These are phyloP conservation scores for Xerocomus nothofagi DNA, from an alignment of 1,284 basidiomycete species.

Conservation along the genomic window DNA sequence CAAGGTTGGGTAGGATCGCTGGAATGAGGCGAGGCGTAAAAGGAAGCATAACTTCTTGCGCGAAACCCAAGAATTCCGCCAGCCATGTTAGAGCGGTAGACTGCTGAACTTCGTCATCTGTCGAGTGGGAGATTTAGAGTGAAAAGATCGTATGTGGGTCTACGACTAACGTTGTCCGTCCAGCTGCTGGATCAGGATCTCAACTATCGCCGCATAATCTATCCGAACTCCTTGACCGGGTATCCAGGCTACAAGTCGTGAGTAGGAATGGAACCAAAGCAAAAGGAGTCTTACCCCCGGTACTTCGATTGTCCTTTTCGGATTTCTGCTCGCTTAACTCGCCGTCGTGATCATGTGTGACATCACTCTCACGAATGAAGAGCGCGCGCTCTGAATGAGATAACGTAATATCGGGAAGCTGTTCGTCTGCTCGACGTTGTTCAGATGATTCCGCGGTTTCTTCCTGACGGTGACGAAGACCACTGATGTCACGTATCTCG, in stretches of 20 bases:
- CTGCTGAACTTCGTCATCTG: conserved; percentile 89
- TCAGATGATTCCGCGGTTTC: conserved; percentile 48
- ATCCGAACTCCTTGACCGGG: conserved; percentile 93
- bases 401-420: conserved; percentile 49
- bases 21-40: conserved; percentile 93
- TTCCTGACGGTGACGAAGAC: conserved; percentile 64
- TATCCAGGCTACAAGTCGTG: conserved; percentile 63
- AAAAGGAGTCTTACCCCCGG: conserved; percentile 52
- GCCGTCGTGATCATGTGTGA: conserved; percentile 42
- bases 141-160: neutral
- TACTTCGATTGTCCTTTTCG: conserved; percentile 54
- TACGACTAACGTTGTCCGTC: conserved; percentile 74
- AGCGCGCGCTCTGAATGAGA: conserved; percentile 50
- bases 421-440: conserved; percentile 44
- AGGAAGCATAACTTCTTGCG: conserved; percentile 89
- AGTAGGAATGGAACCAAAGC: conserved; percentile 25
- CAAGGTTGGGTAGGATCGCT: conserved; percentile 91
- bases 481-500: conserved; percentile 87
- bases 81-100: conserved; percentile 91
- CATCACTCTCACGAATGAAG: conserved; percentile 56
- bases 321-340: conserved; percentile 48
- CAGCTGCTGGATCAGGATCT: conserved; percentile 91
- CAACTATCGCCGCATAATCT: conserved; percentile 89
- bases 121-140: conserved; percentile 7
- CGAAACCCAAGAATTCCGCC: conserved; percentile 86